These are phyloP conservation scores for Gamarada debralockiae DNA, from an alignment of 495 filamentous ascomycete species.

Conservation along the genomic window DNA sequence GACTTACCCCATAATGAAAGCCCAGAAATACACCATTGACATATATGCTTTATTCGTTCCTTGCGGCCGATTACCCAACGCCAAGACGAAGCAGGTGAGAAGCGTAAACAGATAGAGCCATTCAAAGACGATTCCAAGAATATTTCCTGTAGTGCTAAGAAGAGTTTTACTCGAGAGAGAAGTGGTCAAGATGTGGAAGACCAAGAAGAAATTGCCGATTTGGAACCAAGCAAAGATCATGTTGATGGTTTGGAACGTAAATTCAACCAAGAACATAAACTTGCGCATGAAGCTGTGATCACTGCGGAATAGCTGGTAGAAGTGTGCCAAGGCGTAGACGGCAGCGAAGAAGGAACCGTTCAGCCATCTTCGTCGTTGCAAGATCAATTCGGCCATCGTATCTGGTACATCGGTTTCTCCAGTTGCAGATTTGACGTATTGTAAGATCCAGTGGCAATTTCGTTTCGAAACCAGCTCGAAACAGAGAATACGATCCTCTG, in stretches of 20 bases:
- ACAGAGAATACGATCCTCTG: slow-evolving; percentile 98
- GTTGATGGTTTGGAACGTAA: slow-evolving; percentile 87
- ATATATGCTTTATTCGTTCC: slow-evolving; percentile 92
- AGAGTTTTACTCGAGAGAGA: slow-evolving; percentile 67
- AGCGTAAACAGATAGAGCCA: slow-evolving; percentile 93
- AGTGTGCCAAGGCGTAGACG: slow-evolving; percentile 90
- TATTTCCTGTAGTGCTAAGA: slow-evolving; percentile 67
- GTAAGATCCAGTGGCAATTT: slow-evolving; percentile 93
- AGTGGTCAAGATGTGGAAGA: slow-evolving; percentile 93
- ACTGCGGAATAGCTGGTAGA: slow-evolving; percentile 89
- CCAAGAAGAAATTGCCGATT: slow-evolving; percentile 98
- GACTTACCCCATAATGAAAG: slow-evolving; percentile 81
- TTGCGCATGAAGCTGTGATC: slow-evolving; percentile 87
- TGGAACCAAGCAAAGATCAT: slow-evolving; percentile 99
- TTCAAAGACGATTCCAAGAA: slow-evolving; percentile 87
- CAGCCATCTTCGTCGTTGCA: slow-evolving; percentile 94
- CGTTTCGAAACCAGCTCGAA: slow-evolving; percentile 98
- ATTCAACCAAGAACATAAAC: slow-evolving; percentile 85
- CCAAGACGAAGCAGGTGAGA: slow-evolving; percentile 91
- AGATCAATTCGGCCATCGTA: slow-evolving; percentile 89
- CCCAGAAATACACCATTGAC: slow-evolving; percentile 97
- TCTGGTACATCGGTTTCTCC: slow-evolving; percentile 99
- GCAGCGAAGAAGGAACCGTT: slow-evolving; percentile 99
- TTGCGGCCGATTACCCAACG: slow-evolving; percentile 93
- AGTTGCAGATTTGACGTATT: slow-evolving; percentile 95